Evolutionary conservation across 768 basidiomycete species (phyloP).

Genomic region (Hypsizygus marmoreus): DNA sequence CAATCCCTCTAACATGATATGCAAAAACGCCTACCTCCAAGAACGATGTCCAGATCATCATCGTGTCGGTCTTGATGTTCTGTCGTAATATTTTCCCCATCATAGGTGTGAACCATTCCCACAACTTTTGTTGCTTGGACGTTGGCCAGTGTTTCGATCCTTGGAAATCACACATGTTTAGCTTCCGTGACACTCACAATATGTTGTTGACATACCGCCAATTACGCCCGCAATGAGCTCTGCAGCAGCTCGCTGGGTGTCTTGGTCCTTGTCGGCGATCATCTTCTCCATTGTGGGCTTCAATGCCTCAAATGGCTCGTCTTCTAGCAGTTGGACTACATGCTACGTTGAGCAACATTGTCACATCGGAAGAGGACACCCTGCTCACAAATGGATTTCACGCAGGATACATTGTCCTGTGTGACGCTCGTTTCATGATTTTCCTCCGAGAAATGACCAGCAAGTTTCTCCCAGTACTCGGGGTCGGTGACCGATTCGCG

Average conservation of each 20-base stretch:
- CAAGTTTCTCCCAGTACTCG: slow-evolving; percentile 69
- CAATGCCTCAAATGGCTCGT: slow-evolving; percentile 65
- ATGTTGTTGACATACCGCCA: slow-evolving; percentile 56
- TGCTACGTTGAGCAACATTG: slow-evolving; percentile 1
- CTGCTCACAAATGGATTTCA: slow-evolving; percentile 73
- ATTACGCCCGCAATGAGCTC: slow-evolving; percentile 80
- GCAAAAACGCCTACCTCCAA: slow-evolving; percentile 52
- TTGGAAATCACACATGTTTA: slow-evolving; percentile 24
- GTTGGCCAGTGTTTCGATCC: slow-evolving; percentile 89
- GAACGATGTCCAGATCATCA: slow-evolving; percentile 78
- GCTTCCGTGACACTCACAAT: neutral
- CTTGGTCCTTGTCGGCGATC: slow-evolving; percentile 72
- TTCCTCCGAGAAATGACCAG: slow-evolving; percentile 76
- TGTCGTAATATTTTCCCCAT: slow-evolving; percentile 66
- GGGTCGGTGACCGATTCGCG: slow-evolving; percentile 46
- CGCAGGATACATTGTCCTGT: slow-evolving; percentile 69
- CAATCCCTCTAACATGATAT: neutral
- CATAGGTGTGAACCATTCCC: slow-evolving; percentile 78
- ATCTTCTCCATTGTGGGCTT: slow-evolving; percentile 63
- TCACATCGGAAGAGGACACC: neutral
- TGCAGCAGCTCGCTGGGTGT: slow-evolving; percentile 87
- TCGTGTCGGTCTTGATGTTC: slow-evolving; percentile 80
- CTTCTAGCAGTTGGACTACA: slow-evolving; percentile 77
- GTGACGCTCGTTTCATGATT: slow-evolving; percentile 65
- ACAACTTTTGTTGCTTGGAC: slow-evolving; percentile 65